Conservation (phyloP, 768 basidiomycete genomes). For the Amanita pallidorosea region DNA sequence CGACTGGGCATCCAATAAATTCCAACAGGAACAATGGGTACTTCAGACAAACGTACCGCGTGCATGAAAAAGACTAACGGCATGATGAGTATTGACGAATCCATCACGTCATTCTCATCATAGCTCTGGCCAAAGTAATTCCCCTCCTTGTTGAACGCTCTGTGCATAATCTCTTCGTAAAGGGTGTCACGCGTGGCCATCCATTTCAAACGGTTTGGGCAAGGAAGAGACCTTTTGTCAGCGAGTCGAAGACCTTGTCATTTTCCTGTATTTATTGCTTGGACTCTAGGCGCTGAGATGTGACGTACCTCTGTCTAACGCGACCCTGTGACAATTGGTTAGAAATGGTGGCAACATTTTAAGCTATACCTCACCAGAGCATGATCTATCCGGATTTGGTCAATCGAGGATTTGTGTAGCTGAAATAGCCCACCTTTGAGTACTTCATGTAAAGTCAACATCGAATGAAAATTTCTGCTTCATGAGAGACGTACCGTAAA, state of each 20-base stretch:
- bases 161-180: slow-evolving; percentile 90
- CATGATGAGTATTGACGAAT: slow-evolving; percentile 87
- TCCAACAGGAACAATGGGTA: not conserved
- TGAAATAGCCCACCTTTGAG: slow-evolving; percentile 49
- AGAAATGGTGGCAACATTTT: not conserved
- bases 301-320: slow-evolving; percentile 71
- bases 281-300: not conserved
- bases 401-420: not conserved
- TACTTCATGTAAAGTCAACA: slow-evolving; percentile 31
- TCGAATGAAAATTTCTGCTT: not conserved
- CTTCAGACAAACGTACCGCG: slow-evolving; percentile 34
- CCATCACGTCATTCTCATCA: slow-evolving; percentile 73
- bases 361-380: slow-evolving; percentile 51
- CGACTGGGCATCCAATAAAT: slow-evolving; percentile 29
- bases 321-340: slow-evolving; percentile 51
- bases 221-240: slow-evolving; percentile 90
- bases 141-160: slow-evolving; percentile 70
- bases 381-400: slow-evolving; percentile 46
- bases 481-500: slow-evolving; percentile 52
- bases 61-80: slow-evolving; percentile 89
- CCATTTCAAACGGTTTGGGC: slow-evolving; percentile 66
- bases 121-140: slow-evolving; percentile 82
- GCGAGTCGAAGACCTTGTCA: slow-evolving; percentile 72
- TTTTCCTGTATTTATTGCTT: not conserved
- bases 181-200: slow-evolving; percentile 63